Evolutionary conservation across 495 filamentous ascomycete genomes (phyloP).

Genomic region (Penicillium angulare): DNA sequence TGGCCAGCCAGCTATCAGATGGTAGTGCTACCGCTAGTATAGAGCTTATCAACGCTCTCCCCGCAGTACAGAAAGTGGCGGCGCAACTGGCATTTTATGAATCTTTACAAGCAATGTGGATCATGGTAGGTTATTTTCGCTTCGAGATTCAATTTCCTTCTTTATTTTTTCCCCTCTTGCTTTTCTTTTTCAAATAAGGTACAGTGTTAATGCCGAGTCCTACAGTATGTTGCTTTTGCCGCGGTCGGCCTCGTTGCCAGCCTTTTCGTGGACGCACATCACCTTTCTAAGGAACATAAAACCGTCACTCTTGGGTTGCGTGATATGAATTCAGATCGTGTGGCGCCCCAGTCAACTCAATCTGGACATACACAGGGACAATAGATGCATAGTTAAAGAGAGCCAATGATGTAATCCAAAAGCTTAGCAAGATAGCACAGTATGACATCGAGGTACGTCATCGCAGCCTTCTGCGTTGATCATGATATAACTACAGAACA

Average conservation of each 20-base stretch:
- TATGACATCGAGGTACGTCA: conserved; percentile 25
- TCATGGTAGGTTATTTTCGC: conserved; percentile 2
- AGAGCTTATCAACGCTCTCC: too few relatives aligned
- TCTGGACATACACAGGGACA: not conserved
- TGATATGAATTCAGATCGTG: not conserved
- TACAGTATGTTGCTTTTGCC: conserved; percentile 5
- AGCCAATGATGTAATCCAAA: not conserved
- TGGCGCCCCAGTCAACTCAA: not conserved
- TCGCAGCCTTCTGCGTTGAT: not conserved
- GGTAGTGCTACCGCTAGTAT: too few relatives aligned
- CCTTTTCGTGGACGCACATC: not conserved
- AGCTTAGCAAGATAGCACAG: conserved; percentile 10
- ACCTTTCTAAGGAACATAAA: not conserved
- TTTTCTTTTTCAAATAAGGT: too few relatives aligned
- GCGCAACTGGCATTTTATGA: not conserved
- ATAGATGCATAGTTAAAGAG: not conserved
- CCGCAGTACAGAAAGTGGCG: not conserved
- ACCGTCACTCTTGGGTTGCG: not conserved
- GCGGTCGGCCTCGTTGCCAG: not conserved
- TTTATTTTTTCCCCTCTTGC: too few relatives aligned
- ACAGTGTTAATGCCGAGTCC: too few relatives aligned
- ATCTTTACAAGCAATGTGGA: not conserved
- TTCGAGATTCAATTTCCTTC: too few relatives aligned
- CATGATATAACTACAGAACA: too few relatives aligned
- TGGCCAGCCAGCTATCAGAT: too few relatives aligned